These are phyloP conservation scores for Phytopythium delawarense DNA, from an alignment of 352 stramenopile species.

Conservation along the genomic window DNA sequence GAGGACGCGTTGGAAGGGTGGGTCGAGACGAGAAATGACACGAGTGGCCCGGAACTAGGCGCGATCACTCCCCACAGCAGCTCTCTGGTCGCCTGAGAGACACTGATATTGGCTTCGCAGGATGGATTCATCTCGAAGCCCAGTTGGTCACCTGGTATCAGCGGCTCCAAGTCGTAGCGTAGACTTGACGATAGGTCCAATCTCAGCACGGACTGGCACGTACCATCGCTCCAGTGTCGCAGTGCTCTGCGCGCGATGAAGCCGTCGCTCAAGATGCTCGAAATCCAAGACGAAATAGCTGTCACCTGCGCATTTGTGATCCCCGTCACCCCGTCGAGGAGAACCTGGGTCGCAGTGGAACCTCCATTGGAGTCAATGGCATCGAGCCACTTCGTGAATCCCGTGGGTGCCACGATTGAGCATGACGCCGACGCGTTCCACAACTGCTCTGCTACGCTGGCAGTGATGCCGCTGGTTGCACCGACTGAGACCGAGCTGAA, in stretches of 20 bases:
- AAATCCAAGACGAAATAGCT: slow-evolving; percentile 43
- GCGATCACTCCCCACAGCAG: slow-evolving; percentile 20
- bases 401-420: slow-evolving; percentile 38
- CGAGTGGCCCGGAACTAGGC: slow-evolving; percentile 8
- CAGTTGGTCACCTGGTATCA: slow-evolving; percentile 31
- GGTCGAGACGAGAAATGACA: slow-evolving; percentile 36
- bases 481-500: slow-evolving; percentile 40
- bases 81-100: slow-evolving; percentile 23
- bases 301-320: slow-evolving; percentile 26
- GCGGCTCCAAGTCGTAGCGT: slow-evolving; percentile 59
- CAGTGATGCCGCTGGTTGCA: slow-evolving; percentile 27
- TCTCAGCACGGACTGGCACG: slow-evolving; percentile 39
- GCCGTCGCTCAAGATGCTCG: slow-evolving; percentile 27
- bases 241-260: slow-evolving; percentile 46
- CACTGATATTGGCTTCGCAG: slow-evolving; percentile 7
- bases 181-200: slow-evolving; percentile 19
- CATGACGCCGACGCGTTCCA: slow-evolving; percentile 39
- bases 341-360: not conserved
- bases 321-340: slow-evolving; percentile 12
- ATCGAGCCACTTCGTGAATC: slow-evolving; percentile 48
- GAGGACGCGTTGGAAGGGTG: slow-evolving; percentile 23
- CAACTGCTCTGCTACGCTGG: slow-evolving; percentile 26
- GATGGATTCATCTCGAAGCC: slow-evolving; percentile 68
- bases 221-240: slow-evolving; percentile 63
- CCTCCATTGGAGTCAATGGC: slow-evolving; percentile 7